Base-by-base conservation (phyloP, 2,329 filamentous ascomycete species). In the Penicillium rolfsii region DNA sequence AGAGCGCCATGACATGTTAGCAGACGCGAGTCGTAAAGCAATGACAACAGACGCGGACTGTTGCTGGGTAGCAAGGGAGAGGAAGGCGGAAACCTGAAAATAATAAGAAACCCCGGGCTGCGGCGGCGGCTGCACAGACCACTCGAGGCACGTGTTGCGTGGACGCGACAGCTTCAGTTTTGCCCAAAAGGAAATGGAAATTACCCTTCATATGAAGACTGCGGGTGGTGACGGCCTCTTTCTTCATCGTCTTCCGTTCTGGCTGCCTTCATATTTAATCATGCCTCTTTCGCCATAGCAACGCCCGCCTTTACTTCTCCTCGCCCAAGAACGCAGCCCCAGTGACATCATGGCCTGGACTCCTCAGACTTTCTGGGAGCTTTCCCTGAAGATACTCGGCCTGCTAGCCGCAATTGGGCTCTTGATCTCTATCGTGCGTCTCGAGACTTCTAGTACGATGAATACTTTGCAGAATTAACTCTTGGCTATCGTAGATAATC, bases 1-100 rank as follows among this genome's bases (percentile, higher is more conserved):
- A 79, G 55, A 79, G 67, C 59, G 75, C 76, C 79, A 81, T 81
- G 50, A 67, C 72, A 68, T 68, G 61, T 55, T 65, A 67, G 38
- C 52, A 50, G 58, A 58, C 28, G 48, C 35, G 24, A 22, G 24
- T 16, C 11, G 33, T 22, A 6, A 40, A 41, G 12, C 12, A 38
- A 33, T 19, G 45, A 36, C 7, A 45, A 43, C 52, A 54, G 26
- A 61, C 45, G 33, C 55, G 57, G 57, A 60, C 60, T 35, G 60
- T 61, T 45, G 63, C 64, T 63, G 57, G 52, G 52, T 64, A 57
- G 61, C 45, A 61, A 63, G 60, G 58, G 59, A 62, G 55, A 62
- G 41, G 41, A 49, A 43, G 56, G 43, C 55, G 41, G 54, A 54
- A 22, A 48, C 26, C 40, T 46, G 58, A 63, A 67, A 67, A 63